Conservation (phyloP, 441 rosid genomes). For the Brassica hybrid region DNA sequence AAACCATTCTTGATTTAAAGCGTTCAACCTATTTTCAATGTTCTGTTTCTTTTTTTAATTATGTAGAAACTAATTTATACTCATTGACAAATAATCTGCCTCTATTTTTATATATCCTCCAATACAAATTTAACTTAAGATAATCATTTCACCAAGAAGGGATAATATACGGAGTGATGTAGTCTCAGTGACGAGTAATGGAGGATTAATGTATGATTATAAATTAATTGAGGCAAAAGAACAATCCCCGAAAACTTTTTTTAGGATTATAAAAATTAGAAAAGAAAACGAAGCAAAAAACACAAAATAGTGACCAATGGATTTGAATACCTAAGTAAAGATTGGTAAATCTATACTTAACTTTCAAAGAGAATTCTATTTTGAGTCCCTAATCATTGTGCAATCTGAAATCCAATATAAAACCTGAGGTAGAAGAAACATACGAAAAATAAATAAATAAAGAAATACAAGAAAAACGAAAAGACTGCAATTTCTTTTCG, state of each 20-base stretch:
- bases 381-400: conserved; percentile 21
- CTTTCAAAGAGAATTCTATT: conserved; percentile 26
- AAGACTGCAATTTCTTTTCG: conserved; percentile 44
- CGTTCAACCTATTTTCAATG: neutral
- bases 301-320: conserved; percentile 16
- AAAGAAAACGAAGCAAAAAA: neutral
- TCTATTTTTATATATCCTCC: neutral
- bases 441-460: neutral
- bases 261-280: conserved; percentile 22
- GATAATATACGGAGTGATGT: neutral
- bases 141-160: too few species aligned
- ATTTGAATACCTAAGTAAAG: conserved; percentile 26
- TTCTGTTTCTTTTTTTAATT: neutral
- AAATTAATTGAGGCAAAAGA: conserved; percentile 1
- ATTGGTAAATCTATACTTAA: conserved; percentile 47
- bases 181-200: neutral
- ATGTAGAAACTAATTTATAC: neutral
- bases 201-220: conserved; percentile 18
- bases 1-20: neutral
- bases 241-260: conserved; percentile 12
- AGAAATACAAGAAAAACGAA: conserved; percentile 31
- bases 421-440: neutral
- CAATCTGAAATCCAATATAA: conserved; percentile 25
- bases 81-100: neutral
- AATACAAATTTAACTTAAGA: too few species aligned